Conservation (phyloP, 805 yeast species). For the Kuraishia capsulata region DNA sequence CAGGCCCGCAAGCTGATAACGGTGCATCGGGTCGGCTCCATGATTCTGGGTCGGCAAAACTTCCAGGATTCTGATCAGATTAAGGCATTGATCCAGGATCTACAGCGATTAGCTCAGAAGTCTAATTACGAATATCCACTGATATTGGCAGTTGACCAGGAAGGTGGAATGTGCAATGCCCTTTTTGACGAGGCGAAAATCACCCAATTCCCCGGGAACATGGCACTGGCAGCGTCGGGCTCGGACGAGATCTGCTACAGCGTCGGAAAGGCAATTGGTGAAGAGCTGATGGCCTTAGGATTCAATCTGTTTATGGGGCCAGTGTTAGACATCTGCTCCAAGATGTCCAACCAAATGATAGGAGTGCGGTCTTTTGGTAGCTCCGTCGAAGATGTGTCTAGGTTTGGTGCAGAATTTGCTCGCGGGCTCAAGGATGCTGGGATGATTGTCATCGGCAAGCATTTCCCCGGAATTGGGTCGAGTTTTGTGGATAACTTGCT, state of each 20-base stretch:
- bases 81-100: constrained; percentile 36
- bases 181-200: constrained; percentile 41
- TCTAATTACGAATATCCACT: constrained; percentile 44
- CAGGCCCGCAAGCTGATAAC: constrained; percentile 44
- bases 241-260: constrained; percentile 38
- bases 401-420: constrained; percentile 42
- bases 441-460: constrained; percentile 46
- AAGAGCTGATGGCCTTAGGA: constrained; percentile 45
- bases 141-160: constrained; percentile 51
- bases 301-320: constrained; percentile 51
- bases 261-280: constrained; percentile 44
- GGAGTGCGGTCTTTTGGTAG: constrained; percentile 57
- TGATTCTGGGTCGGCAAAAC: constrained; percentile 44
- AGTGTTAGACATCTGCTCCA: constrained; percentile 51
- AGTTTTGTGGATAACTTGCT: constrained; percentile 48
- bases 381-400: constrained; percentile 48
- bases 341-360: constrained; percentile 43
- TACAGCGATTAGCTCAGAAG: constrained; percentile 43
- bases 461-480: constrained; percentile 60
- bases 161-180: constrained; percentile 55
- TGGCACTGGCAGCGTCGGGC: constrained; percentile 53
- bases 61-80: constrained; percentile 40
- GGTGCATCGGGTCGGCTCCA: constrained; percentile 39
- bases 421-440: constrained; percentile 47
- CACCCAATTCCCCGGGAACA: constrained; percentile 56